A percentile compares a stretch with the other conserved stretches of the same genome.
These are phyloP conservation scores for Apiotrichum mycotoxinovorans DNA, from an alignment of 1,284 basidiomycete species.

Conservation along the genomic window DNA sequence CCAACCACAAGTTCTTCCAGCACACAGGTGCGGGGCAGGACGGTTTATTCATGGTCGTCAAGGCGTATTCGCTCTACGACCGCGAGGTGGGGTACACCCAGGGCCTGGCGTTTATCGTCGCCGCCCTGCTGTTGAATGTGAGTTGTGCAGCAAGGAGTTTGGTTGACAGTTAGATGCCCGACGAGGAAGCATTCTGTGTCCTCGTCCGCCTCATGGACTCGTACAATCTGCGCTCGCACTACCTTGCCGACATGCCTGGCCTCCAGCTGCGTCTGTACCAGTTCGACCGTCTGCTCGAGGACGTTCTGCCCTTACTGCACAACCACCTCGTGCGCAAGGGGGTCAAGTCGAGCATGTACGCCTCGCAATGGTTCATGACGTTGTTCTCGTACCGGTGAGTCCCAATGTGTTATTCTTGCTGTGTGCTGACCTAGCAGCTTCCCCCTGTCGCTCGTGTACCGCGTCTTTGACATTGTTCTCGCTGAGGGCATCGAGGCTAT, in stretches of 20 bases:
- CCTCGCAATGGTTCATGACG: conserved; percentile 95
- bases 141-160: conserved; percentile 31
- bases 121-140: conserved; percentile 86
- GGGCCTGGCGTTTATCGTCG: conserved; percentile 91
- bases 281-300: conserved; percentile 93
- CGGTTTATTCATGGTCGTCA: conserved; percentile 93
- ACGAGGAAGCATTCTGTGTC: conserved; percentile 95
- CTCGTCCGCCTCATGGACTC: conserved; percentile 97
- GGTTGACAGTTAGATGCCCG: conserved; percentile 72
- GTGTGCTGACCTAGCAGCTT: conserved; percentile 62
- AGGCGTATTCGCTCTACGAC: conserved; percentile 96
- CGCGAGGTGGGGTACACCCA: conserved; percentile 96
- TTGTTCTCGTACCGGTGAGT: conserved; percentile 85
- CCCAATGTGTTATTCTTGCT: neutral
- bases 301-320: conserved; percentile 83
- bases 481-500: conserved; percentile 96
- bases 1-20: conserved; percentile 94
- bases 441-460: conserved; percentile 87
- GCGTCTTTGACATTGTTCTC: conserved; percentile 78
- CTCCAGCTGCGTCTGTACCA: conserved; percentile 81
- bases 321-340: conserved; percentile 89
- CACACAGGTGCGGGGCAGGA: conserved; percentile 87
- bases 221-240: conserved; percentile 93
- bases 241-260: conserved; percentile 96
- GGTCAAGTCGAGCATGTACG: conserved; percentile 93